phyloP scores from a whole-genome alignment of 176 grass and related monocot species.

The Chrysopogon serrulatus region DNA sequence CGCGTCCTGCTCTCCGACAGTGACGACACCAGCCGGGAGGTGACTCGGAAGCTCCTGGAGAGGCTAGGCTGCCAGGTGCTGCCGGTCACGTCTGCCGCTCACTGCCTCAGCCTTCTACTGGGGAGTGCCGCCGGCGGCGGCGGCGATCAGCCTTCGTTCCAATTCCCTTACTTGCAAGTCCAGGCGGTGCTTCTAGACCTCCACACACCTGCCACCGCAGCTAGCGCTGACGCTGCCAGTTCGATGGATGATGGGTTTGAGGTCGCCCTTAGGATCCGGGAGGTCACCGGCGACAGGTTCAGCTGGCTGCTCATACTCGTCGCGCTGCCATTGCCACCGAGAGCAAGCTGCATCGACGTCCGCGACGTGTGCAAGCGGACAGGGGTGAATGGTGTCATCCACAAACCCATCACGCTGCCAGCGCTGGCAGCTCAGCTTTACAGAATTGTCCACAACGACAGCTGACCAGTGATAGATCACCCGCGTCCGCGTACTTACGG shows the following conservation, averaged over 20 bases:
- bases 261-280: constrained; percentile 10
- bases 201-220: background rate
- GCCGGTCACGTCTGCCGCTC: background rate
- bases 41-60: constrained; percentile 27
- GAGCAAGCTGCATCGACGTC: background rate
- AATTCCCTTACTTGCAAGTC: background rate
- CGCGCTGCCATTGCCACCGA: background rate
- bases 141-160: background rate
- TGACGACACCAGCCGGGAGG: constrained; percentile 1
- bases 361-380: constrained; percentile 9
- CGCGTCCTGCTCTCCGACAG: constrained; percentile 6
- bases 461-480: no score
- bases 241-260: background rate
- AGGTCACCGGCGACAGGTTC: constrained; percentile 3
- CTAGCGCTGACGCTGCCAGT: background rate
- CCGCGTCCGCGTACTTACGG: no score
- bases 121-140: background rate
- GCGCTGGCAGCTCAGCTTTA: background rate
- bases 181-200: constrained; percentile 15
- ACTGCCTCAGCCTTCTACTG: background rate
- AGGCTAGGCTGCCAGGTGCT: constrained; percentile 27
- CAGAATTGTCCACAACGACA: background rate
- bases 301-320: constrained; percentile 15
- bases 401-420: constrained; percentile 16
- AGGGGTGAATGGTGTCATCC: constrained; percentile 8